phyloP scores from a whole-genome alignment of 306 rosid genomes.

The Coriaria nepalensis region DNA sequence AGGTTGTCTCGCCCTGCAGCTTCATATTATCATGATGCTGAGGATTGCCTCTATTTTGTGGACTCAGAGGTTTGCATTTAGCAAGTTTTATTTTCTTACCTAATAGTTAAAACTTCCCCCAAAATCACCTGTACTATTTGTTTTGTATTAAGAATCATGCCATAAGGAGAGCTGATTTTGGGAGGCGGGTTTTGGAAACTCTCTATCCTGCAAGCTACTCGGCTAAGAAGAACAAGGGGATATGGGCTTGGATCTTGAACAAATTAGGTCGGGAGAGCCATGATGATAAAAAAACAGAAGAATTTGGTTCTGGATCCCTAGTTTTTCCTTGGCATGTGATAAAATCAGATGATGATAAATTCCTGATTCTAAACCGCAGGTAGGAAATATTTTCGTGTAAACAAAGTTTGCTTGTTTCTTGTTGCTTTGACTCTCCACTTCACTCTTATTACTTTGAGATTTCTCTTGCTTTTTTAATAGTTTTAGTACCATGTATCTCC shows the following conservation, averaged over 20 bases:
- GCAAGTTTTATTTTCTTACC: background rate
- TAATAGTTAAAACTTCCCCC: background rate
- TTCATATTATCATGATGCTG: slow-evolving; percentile 48
- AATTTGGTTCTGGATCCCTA: slow-evolving; percentile 32
- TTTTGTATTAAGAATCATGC: slow-evolving; percentile 62
- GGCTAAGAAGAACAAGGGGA: slow-evolving; percentile 22
- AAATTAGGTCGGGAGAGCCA: slow-evolving; percentile 47
- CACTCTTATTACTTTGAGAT: background rate
- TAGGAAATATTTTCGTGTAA: background rate
- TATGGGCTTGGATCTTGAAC: slow-evolving; percentile 56
- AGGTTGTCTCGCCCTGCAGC: slow-evolving; percentile 81
- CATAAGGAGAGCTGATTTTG: slow-evolving; percentile 79
- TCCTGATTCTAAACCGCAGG: slow-evolving; percentile 61
- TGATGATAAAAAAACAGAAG: slow-evolving; percentile 34
- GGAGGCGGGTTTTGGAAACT: slow-evolving; percentile 51
- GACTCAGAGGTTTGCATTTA: slow-evolving; percentile 75
- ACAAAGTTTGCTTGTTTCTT: background rate
- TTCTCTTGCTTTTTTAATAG: background rate
- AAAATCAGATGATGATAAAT: slow-evolving; percentile 42
- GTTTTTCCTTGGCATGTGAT: slow-evolving; percentile 86
- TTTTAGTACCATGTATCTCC: no score
- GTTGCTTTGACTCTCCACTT: background rate
- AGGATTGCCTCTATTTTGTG: slow-evolving; percentile 71
- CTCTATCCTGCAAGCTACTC: slow-evolving; percentile 37
- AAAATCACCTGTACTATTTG: background rate